These are phyloP conservation scores for Rutstroemia sp. DNA, from an alignment of 2,329 filamentous ascomycete genomes.

Conservation along the genomic window DNA sequence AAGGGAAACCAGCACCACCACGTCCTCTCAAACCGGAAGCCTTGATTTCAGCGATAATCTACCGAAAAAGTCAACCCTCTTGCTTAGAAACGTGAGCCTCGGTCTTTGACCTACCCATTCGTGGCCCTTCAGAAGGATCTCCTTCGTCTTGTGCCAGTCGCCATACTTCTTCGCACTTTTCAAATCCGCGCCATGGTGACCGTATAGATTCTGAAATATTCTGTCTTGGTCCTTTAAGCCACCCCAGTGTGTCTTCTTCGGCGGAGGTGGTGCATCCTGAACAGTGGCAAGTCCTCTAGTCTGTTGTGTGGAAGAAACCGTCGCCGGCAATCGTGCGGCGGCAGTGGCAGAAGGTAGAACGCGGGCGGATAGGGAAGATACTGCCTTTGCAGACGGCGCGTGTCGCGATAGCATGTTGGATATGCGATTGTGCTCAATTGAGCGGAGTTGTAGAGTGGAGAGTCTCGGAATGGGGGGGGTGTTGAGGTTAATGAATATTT, in stretches of 20 bases:
- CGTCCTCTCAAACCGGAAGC: constrained; percentile 89
- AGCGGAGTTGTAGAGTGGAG: constrained; percentile 16
- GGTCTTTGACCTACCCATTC: constrained; percentile 61
- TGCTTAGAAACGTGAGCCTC: constrained; percentile 1
- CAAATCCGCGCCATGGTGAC: constrained; percentile 82
- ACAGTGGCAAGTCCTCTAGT: constrained; percentile 73
- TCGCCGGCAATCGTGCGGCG: constrained; percentile 22
- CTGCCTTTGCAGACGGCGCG: constrained; percentile 27
- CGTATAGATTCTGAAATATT: constrained; percentile 98
- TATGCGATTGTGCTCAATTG: constrained; percentile 29
- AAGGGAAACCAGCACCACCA: constrained; percentile 96
- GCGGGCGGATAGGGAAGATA: constrained; percentile 25
- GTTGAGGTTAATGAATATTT: constrained; percentile 8
- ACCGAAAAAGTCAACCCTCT: constrained; percentile 17
- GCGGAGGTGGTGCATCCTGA: constrained; percentile 60
- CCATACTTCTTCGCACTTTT: constrained; percentile 96
- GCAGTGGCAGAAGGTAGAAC: constrained; percentile 26
- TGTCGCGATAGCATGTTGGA: constrained; percentile 32
- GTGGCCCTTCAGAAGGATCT: constrained; percentile 93
- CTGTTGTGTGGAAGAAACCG: constrained; percentile 42
- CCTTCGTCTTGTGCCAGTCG: constrained; percentile 99
- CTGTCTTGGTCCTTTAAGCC: constrained; percentile 93
- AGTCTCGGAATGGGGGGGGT: constrained; percentile 13
- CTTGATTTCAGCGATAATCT: constrained; percentile 97
- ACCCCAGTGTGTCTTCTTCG: constrained; percentile 66